Base-by-base conservation (phyloP, 2,329 filamentous ascomycete genomes). In the Apiospora phragmitis region DNA sequence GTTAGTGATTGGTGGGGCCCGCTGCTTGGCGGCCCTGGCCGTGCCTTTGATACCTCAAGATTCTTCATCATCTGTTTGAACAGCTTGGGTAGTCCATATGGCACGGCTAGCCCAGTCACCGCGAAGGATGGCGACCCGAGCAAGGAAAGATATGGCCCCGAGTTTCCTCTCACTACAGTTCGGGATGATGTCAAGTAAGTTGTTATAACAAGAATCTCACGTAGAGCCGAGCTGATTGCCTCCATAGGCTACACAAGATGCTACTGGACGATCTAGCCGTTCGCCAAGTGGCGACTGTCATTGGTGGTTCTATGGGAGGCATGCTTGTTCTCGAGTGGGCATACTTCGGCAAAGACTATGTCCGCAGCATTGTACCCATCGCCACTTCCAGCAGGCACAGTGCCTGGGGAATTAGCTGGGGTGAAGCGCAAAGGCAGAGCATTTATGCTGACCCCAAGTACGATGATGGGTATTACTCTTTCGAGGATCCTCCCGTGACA, bases 371-470 rank as follows among this genome's bases (percentile, higher is more conserved):
- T 75, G 91, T 96, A 12, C 92, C 94, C 18, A 95, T 97, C 76
- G 94, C 94, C 29, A 96, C 94, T 7, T 95, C 93, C 9, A 93
- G 92, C 75, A 87, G 92, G 55, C 94, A 96, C 81, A 95, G 93
- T 77, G 94, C 94, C 6, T 97, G 94, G 94, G 92, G 94, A 32
- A 97, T 96, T 77, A 95, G 92, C 81, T 97, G 94, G 94, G 93
- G 93, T 55, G 94, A 96, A 80, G 93, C 93, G 4, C 94, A 97
- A 80, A 88, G 94, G 68, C 93, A 96, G 83, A 95, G 93, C 86
- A 98, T 99, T 80, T 99, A 98, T 83, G 95, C 94, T 49, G 96
- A 99, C 80, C 96, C 96, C 42, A 98, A 98, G 84, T 99, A 99
- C 81, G 94, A 98, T 73, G 95, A 98, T 78, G 96, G 96, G 62